A percentile compares a stretch with the other conserved stretches of the same genome.
phyloP scores from a whole-genome alignment of 129 eudicot genomes.

The Saussurea involucrata region DNA sequence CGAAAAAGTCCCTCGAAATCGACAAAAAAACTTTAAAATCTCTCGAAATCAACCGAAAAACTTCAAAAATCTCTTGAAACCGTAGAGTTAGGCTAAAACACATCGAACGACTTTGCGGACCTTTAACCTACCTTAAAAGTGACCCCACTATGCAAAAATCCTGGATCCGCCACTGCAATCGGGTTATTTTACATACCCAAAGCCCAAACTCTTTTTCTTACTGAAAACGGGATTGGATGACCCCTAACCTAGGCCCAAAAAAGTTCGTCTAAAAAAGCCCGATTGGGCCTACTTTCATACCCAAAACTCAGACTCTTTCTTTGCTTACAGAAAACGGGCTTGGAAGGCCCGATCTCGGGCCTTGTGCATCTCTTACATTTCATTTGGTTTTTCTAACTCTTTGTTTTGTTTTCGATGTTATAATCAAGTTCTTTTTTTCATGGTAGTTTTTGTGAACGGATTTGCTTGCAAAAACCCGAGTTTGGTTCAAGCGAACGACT shows the following conservation, averaged over 20 bases:
- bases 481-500: constrained; percentile 24
- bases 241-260: neutral
- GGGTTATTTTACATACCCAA: neutral
- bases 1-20: too few species aligned
- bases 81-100: too few species aligned
- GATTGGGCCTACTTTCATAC: neutral
- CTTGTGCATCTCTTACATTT: neutral
- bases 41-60: too few species aligned
- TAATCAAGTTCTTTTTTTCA: neutral
- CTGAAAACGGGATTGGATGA: neutral
- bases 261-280: neutral
- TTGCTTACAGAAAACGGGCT: neutral
- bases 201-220: neutral
- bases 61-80: too few species aligned
- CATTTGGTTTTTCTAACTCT: neutral
- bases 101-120: too few species aligned
- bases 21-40: too few species aligned
- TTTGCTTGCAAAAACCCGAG: constrained; percentile 30
- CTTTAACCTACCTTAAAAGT: too few species aligned
- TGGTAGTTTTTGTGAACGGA: constrained; percentile 30
- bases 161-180: too few species aligned
- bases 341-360: neutral
- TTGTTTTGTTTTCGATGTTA: neutral
- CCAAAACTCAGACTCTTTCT: neutral
- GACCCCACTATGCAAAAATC: too few species aligned